Percentiles rank a stretch among this genome's conserved stretches.
Evolutionary conservation across 2,329 filamentous ascomycete genomes (phyloP).

Genomic region (Microcera coccophila): DNA sequence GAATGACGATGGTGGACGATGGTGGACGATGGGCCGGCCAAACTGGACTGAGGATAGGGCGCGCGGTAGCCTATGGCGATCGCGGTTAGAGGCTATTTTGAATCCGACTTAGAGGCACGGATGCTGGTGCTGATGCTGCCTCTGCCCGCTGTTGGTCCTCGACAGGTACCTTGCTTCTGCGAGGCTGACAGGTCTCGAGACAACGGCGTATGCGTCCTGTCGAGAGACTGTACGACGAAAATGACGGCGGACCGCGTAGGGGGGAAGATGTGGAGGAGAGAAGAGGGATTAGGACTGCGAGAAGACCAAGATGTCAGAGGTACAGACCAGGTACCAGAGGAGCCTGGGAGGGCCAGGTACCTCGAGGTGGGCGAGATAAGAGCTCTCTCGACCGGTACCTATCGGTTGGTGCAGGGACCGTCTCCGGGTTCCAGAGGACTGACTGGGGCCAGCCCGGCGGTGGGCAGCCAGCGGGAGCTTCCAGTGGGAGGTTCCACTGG

Average conservation of each 20-base stretch:
- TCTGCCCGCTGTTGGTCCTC: too few species aligned
- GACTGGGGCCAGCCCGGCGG: neutral
- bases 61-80: neutral
- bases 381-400: neutral
- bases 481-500: neutral
- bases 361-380: neutral
- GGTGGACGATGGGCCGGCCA: neutral
- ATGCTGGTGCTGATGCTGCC: too few species aligned
- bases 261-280: conserved; percentile 1
- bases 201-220: too few species aligned
- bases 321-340: conserved; percentile 1
- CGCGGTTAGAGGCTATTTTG: neutral
- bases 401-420: neutral
- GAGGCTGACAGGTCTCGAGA: too few species aligned
- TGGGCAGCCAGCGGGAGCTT: neutral
- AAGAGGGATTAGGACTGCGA: conserved; percentile 3
- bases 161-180: too few species aligned
- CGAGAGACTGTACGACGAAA: neutral
- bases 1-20: too few species aligned
- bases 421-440: too few species aligned
- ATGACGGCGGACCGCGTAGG: neutral
- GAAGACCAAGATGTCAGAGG: neutral
- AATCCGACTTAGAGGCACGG: neutral
- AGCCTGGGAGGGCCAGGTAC: neutral
- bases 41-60: neutral